Percentiles rank a stretch among this genome's conserved stretches.
Evolutionary conservation across 257 asterid species (phyloP).

Genomic region (Nyctanthes arbortristis): DNA sequence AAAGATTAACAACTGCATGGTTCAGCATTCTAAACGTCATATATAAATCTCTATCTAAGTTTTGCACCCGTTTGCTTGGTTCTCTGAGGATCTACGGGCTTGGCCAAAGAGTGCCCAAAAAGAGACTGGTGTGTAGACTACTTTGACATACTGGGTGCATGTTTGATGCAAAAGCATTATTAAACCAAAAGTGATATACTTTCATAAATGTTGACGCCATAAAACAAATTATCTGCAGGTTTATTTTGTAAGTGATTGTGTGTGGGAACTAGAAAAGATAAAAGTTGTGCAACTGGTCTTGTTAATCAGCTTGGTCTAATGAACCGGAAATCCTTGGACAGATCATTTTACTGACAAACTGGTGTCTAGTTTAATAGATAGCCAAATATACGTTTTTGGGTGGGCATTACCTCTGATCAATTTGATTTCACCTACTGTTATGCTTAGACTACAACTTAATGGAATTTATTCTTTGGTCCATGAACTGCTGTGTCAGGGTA

Average conservation of each 20-base stretch:
- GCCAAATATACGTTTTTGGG: neutral
- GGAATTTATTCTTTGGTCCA: neutral
- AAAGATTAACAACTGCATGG: constrained; percentile 24
- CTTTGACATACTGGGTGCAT: neutral
- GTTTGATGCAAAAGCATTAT: neutral
- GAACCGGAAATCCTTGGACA: neutral
- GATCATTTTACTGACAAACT: neutral
- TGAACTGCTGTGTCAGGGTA: neutral
- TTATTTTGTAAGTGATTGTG: neutral
- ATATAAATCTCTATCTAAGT: neutral
- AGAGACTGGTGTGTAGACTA: neutral
- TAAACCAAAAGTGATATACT: neutral
- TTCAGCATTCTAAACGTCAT: constrained; percentile 12
- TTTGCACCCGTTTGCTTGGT: neutral
- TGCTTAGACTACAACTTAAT: too few species aligned
- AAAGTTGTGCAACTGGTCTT: neutral
- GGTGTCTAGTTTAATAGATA: neutral
- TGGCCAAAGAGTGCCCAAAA: neutral
- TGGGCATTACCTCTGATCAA: neutral
- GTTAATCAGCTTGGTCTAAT: neutral
- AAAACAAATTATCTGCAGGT: neutral
- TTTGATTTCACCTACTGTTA: neutral
- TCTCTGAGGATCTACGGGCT: neutral
- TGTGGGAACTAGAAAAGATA: neutral
- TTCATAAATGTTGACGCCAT: neutral